Percentiles rank a stretch among this genome's conserved stretches.
Conservation (phyloP, 768 basidiomycete genomes). For the Suillus paluster region DNA sequence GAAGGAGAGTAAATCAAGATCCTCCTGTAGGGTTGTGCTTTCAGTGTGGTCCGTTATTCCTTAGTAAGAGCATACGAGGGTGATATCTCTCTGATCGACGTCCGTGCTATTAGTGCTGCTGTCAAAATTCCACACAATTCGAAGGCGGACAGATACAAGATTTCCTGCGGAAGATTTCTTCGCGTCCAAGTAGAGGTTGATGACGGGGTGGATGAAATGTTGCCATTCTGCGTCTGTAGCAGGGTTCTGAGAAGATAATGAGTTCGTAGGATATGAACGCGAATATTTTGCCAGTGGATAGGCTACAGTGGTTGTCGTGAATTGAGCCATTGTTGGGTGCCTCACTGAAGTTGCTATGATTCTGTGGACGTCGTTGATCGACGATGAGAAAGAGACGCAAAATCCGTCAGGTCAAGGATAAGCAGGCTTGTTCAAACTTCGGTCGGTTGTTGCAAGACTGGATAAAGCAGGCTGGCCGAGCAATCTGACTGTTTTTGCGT, state of each 20-base stretch:
- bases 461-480: too few relatives aligned
- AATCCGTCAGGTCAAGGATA: too few relatives aligned
- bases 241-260: conserved; percentile 20
- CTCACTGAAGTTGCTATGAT: too few relatives aligned
- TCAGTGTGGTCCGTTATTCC: conserved; percentile 15
- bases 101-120: conserved; percentile 39
- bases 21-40: conserved; percentile 55
- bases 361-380: too few relatives aligned
- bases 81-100: conserved; percentile 56
- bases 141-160: conserved; percentile 66
- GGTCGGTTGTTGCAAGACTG: too few relatives aligned
- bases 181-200: conserved; percentile 65
- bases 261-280: conserved; percentile 55
- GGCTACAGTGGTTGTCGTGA: conserved; percentile 59
- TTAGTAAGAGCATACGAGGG: conserved; percentile 57
- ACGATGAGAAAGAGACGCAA: too few relatives aligned
- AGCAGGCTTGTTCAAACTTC: too few relatives aligned
- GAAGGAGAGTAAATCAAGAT: conserved; percentile 74
- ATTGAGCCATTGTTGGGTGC: conserved; percentile 35
- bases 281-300: conserved; percentile 70
- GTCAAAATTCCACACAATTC: conserved; percentile 66
- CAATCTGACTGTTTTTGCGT: too few relatives aligned
- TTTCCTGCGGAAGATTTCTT: conserved; percentile 52
- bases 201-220: conserved; percentile 73
- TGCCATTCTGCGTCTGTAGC: conserved; percentile 64